Evolutionary conservation across 2,329 filamentous ascomycete genomes (phyloP), one percentile per base, ranked within the genome.

Genomic region (Sclerotinia borealis): DNA sequence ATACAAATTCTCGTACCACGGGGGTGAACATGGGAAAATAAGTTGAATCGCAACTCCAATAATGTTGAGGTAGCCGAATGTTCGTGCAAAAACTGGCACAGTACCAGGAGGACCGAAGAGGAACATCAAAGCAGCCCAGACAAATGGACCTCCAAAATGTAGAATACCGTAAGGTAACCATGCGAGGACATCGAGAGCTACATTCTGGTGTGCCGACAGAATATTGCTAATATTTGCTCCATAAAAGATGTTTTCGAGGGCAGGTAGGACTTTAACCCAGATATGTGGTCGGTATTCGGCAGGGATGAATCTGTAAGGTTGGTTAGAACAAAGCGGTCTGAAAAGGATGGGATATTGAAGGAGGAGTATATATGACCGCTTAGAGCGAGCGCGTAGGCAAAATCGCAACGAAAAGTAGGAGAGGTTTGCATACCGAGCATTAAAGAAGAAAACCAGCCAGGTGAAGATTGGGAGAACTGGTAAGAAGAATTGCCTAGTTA

Each of bases 201-300:
- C 85, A 76, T 90, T 88, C 72, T 93, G 91, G 78, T 96, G 91
- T 51, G 91, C 91, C 17, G 93, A 96, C 61, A 98, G 85, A 72
- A 97, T 96, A 76, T 96, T 97, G 79, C 92, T 96, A 64, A 97
- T 83, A 77, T 97, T 97, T 67, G 93, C 92, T 70, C 93, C 93
- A 75, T 97, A 98, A 39, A 98, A 83, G 67, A 98, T 95, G 76
- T 98, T 97, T 78, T 98, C 93, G 68, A 98, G 85, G 22, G 93
- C 92, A 5, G 93, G 93, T 41, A 98, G 84, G 34, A 98, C 92
- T 72, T 93, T 92, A 69, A 97, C 93, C 91, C 92, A 96, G 72
- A 97, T 97, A 67, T 92, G 89, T 65, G 93, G 93, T 69, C 93
- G 87, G 79, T 92, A 95, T 73, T 93, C 90, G 69, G 87, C 85